Evolutionary conservation across 768 basidiomycete genomes (phyloP).

Genomic region (Tephrocybe sp.): DNA sequence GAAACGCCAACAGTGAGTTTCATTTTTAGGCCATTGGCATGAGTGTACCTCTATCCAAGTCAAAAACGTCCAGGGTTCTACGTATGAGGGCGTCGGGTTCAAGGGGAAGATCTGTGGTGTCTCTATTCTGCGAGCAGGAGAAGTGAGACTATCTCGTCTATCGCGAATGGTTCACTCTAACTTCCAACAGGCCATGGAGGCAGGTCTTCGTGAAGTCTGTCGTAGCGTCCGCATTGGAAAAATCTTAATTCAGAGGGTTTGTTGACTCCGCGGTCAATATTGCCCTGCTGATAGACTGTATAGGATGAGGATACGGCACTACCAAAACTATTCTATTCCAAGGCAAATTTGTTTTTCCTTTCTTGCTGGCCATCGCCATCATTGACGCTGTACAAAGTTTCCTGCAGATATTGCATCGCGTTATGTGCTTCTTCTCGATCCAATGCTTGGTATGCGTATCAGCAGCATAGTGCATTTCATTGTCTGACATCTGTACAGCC

Average conservation of each 20-base stretch:
- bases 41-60: not conserved
- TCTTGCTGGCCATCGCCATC: not conserved
- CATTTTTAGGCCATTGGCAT: not conserved
- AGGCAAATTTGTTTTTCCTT: constrained; percentile 39
- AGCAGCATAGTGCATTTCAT: not conserved
- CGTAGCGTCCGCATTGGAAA: constrained; percentile 94
- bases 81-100: constrained; percentile 90
- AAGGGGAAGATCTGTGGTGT: constrained; percentile 97
- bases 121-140: constrained; percentile 91
- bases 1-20: constrained; percentile 76
- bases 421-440: constrained; percentile 93
- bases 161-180: not conserved
- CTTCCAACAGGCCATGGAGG: constrained; percentile 84
- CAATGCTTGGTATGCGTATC: constrained; percentile 80
- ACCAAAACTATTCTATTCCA: constrained; percentile 91
- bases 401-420: constrained; percentile 90
- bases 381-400: constrained; percentile 46
- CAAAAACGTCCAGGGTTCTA: constrained; percentile 50
- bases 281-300: not conserved
- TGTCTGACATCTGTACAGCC: constrained; percentile 36
- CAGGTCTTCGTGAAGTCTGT: constrained; percentile 93
- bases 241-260: constrained; percentile 93
- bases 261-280: constrained; percentile 15
- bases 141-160: constrained; percentile 41
- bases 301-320: constrained; percentile 96